Evolutionary conservation across 257 asterid genomes (phyloP), one percentile per base, ranked within the genome.

Genomic region (Solanum ossicruentum): DNA sequence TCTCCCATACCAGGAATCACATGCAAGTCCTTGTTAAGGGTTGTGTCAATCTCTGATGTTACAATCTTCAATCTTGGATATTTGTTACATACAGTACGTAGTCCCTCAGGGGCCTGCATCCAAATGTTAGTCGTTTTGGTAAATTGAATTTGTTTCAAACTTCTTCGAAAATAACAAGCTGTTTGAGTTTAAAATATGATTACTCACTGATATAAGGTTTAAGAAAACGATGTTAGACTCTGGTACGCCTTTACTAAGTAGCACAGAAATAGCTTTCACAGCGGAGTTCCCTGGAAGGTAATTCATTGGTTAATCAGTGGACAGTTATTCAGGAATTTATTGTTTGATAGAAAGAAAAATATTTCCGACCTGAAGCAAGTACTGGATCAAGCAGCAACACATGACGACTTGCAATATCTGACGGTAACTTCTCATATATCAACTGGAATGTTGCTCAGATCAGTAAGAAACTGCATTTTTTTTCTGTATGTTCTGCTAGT

Each of bases 1-100:
- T 97, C 98, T 47, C 99, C 99, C 98, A 97, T 89, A 83, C 99
- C 99, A 0, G 99, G 99, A 75, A 94, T 92, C 70, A 97, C 99
- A 12, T 87, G 91, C 71, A 89, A 52, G n/a, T 94, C 98, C 81
- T 88, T 90, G 90, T 94, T 94, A 69, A 97, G 92, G 3, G 93
- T 81, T 58, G 82, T 92, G 77, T 97, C 99, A 54, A 97, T 95
- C 89, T 97, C 99, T 2, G 98, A 95, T 83, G 99, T 96, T 41
- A 96, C 97, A 9, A 96, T 92, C 86, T 93, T 95, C 65, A 96
- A 87, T 71, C 95, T 91, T 3, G 98, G 98, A 45, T 82, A 93
- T 79, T 86, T 90, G 85, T 90, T 91, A 85, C 97, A 93, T 32
- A 96, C 97, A 0, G 90, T 84, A 71, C 93, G 98, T 85, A 96